phyloP scores from a whole-genome alignment of 371 early-diverging fungal species.

The Lichtheimia ornata region DNA sequence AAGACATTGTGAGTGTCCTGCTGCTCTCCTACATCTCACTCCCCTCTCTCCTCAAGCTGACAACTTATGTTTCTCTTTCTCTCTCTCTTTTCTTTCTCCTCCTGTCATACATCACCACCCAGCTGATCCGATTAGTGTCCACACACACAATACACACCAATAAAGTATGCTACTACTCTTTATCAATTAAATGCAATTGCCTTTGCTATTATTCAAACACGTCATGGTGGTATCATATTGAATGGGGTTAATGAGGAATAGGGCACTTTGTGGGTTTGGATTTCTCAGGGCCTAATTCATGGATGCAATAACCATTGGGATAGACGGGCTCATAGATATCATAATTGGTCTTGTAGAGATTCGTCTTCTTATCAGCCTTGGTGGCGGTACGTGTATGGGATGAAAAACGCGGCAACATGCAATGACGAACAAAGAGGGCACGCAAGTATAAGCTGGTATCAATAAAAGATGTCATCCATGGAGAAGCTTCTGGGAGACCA shows the following conservation, averaged over 20 bases:
- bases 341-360: conserved; percentile 28
- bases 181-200: too few species aligned
- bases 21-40: too few species aligned
- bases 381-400: conserved; percentile 29
- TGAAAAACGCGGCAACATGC: conserved; percentile 28
- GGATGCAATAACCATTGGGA: conserved; percentile 36
- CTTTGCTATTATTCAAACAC: too few species aligned
- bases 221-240: too few species aligned
- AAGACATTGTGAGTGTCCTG: too few species aligned
- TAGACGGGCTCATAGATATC: conserved; percentile 27
- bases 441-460: neutral
- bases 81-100: too few species aligned
- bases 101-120: too few species aligned
- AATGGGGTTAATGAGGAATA: conserved; percentile 3
- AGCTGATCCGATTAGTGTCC: too few species aligned
- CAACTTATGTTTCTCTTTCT: too few species aligned
- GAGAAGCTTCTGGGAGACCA: conserved; percentile 6
- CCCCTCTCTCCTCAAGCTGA: too few species aligned
- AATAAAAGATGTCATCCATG: neutral
- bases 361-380: conserved; percentile 23
- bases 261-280: conserved; percentile 22
- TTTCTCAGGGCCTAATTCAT: conserved; percentile 43
- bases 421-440: conserved; percentile 12
- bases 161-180: too few species aligned
- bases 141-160: too few species aligned